phyloP scores from a whole-genome alignment of 768 basidiomycete species.

The Mrakia gelida region DNA sequence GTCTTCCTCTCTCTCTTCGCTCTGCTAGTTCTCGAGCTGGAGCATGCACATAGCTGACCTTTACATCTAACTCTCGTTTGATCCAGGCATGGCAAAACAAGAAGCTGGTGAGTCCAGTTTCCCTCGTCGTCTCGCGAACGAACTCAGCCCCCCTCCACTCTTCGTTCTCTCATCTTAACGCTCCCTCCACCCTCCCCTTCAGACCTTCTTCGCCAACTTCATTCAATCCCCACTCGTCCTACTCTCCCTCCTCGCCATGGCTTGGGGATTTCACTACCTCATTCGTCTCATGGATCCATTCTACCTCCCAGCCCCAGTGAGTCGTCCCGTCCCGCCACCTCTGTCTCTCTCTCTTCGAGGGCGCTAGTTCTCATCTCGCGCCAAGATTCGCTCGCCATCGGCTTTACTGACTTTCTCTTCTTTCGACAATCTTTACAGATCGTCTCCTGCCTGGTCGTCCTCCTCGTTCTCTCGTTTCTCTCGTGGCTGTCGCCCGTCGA shows the following conservation, averaged over 20 bases:
- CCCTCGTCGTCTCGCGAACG: not conserved
- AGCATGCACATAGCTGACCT: not conserved
- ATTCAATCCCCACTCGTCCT: conserved; percentile 23
- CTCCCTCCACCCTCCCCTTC: not conserved
- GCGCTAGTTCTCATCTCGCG: not conserved
- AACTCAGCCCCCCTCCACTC: not conserved
- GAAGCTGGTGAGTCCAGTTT: not conserved
- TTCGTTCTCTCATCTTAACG: not conserved
- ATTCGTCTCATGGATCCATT: conserved; percentile 5
- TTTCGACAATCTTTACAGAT: not conserved
- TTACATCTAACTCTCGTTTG: not conserved
- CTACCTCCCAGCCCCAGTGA: conserved; percentile 5
- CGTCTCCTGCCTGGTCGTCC: conserved; percentile 1
- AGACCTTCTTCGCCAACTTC: conserved; percentile 26
- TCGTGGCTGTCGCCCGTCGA: conserved; percentile 11
- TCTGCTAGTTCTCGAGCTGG: not conserved
- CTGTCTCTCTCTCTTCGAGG: not conserved
- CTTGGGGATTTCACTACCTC: conserved; percentile 13
- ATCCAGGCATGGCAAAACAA: conserved; percentile 13
- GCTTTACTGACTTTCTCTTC: not conserved
- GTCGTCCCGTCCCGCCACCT: not conserved
- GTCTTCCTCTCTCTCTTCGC: not conserved
- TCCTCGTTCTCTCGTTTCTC: conserved; percentile 2
- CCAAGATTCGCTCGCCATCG: not conserved
- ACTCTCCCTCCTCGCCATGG: conserved; percentile 15